These are phyloP conservation scores for Coffea canephora DNA, from an alignment of 257 asterid species.

Conservation along the genomic window DNA sequence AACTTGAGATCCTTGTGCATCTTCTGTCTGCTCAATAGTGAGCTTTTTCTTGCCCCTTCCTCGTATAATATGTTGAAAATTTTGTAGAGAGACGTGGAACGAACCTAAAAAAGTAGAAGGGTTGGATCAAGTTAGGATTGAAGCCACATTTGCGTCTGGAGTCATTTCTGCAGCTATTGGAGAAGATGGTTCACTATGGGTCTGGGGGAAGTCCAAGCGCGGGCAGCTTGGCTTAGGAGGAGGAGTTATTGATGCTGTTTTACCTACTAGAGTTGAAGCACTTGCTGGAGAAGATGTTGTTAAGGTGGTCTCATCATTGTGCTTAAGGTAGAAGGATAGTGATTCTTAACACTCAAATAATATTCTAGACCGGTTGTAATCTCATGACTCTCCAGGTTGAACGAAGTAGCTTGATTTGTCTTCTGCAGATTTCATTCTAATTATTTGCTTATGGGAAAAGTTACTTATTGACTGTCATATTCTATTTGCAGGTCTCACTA, in stretches of 20 bases:
- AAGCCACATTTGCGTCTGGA: slow-evolving; percentile 79
- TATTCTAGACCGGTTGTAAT: not conserved
- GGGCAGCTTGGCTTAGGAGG: slow-evolving; percentile 89
- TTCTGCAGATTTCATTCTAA: not conserved
- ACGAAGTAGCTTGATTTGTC: not conserved
- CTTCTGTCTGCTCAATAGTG: too few relatives aligned
- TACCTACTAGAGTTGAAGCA: slow-evolving; percentile 67
- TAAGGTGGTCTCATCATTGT: slow-evolving; percentile 68
- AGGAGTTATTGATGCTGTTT: slow-evolving; percentile 49
- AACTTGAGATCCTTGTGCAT: too few relatives aligned
- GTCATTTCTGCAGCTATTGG: slow-evolving; percentile 75
- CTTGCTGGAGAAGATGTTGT: slow-evolving; percentile 66
- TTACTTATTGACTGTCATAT: slow-evolving; percentile 4
- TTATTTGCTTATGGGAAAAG: not conserved
- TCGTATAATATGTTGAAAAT: not conserved
- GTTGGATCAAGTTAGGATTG: slow-evolving; percentile 50
- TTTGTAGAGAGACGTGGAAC: slow-evolving; percentile 66
- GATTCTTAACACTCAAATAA: too few relatives aligned
- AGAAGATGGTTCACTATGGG: slow-evolving; percentile 91
- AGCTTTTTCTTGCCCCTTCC: not conserved
- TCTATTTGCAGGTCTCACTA: slow-evolving; percentile 62
- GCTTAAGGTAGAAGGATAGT: slow-evolving; percentile 49
- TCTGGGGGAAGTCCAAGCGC: slow-evolving; percentile 94
- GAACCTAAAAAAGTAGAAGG: slow-evolving; percentile 74
- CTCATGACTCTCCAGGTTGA: not conserved